Base-by-base conservation (phyloP, 441 rosid species). In the Pelargonium myrrhifolium region DNA sequence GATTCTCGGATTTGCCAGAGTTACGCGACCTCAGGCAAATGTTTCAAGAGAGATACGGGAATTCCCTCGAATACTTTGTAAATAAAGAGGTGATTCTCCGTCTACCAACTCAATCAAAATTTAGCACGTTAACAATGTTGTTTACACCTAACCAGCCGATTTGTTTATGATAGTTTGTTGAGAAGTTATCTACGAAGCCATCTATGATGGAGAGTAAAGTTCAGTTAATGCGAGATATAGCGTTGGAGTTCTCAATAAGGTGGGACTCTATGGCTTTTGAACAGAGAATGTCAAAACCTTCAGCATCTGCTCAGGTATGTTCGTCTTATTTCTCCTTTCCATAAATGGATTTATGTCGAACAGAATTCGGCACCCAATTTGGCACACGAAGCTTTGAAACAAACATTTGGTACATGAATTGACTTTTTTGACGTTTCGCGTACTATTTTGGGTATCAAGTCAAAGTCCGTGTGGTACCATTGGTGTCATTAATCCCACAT, bases 1-100 rank as follows among this genome's bases (percentile, higher is more conserved):
- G 96, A 77, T 87, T 88, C 77, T 87, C 97, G 45, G 97, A 89
- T 80, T 72, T 92, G 75, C 99, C 96, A 0, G 98, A 94, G 82
- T 67, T 94, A 65, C 92, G 94, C 21, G 96, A 92, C 21, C 86
- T 94, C 53, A 88, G 99, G 84, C 85, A 89, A 31, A 76, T 78
- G 63, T 92, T 92, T 78, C 85, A 82, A 9, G 92, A 87, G 78
- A 89, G 82, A 83, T 92, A 94, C 12, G 84, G 77, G 65, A 82
- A 74, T 83, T 83, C 96, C 42, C 65, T 92, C 64, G 87, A 81
- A 64, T 64, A 86, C 55, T 89, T 76, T 79, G 83, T 81, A 60
- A 86, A 83, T 78, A 81, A 85, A 71, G 87, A 87, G 97, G 99
- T 92, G 81, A 68, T 73, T 69, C 64, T 65, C 53, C 53, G 14